Base-by-base conservation (phyloP, 148 eudicot genomes). In the Selenicereus undatus region DNA sequence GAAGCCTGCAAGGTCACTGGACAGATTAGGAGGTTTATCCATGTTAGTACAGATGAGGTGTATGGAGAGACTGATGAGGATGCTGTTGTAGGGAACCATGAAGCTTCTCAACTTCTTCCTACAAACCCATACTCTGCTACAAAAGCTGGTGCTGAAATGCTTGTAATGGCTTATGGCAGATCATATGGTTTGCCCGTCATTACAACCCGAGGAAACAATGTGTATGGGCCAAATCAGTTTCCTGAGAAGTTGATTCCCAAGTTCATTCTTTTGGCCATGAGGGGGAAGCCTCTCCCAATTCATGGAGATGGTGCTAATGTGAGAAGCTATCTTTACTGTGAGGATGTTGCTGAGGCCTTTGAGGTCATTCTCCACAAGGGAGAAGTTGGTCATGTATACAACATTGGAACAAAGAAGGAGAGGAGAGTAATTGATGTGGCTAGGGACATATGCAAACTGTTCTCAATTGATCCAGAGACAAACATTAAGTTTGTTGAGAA, bases 101-200 rank as follows among this genome's bases (percentile, higher is more conserved):
- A 93, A 75, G 92, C 93, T 69, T 91, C 95, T 69, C 95, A 91
- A 81, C 93, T 93, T 66, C 93, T 90, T 54, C 97, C 97, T 11
- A 93, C 97, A 10, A 93, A 93, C 77, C 93, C 95, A 11, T 93
- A 93, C 72, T 90, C 97, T 10, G 97, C 97, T n/a, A 90, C 97
- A 42, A 93, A 93, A 81, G 97, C 94, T 4, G 95, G 95, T 43
- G 97, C 97, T 58, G 97, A 93, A 86, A 93, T 93, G 97, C 95
- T 93, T 73, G 97, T 91, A 35, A 89, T 93, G 97, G 97, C 97
- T 45, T 93, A 93, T 81, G 90, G 89, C 16, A 81, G 97, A 79
- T 93, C 97, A 1, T 93, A 91, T 80, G 95, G 91, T 7, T 80
- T 93, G 75, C 97, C 97, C 20, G 91, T 90, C 78, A 93, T 93